Evolutionary conservation across 345 rosid genomes (phyloP).

Genomic region (Gossypium anomalum): DNA sequence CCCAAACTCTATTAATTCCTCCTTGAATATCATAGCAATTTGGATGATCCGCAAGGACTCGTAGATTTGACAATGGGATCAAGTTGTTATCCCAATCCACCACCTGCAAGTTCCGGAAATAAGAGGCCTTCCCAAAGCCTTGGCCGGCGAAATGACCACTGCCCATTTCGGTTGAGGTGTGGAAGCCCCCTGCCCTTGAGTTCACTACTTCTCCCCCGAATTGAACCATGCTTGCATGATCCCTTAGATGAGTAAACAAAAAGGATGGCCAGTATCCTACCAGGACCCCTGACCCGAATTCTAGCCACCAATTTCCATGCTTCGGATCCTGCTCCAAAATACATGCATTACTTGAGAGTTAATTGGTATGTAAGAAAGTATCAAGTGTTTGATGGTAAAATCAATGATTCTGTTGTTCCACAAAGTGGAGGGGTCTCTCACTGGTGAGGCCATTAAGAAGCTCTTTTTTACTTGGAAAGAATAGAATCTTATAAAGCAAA

Average conservation of each 20-base stretch:
- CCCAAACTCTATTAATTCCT: conserved; percentile 82
- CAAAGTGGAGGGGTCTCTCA: background rate
- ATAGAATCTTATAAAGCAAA: conserved; percentile 37
- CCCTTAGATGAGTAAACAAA: conserved; percentile 70
- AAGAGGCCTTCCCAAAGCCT: conserved; percentile 88
- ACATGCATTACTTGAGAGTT: background rate
- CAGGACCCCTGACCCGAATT: conserved; percentile 81
- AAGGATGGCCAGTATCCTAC: conserved; percentile 96
- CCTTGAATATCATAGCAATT: conserved; percentile 87
- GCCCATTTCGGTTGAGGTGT: conserved; percentile 92
- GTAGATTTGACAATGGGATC: conserved; percentile 56
- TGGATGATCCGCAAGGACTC: conserved; percentile 78
- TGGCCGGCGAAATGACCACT: conserved; percentile 90
- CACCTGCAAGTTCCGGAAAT: conserved; percentile 76
- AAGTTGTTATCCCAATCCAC: conserved; percentile 96
- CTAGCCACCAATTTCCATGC: conserved; percentile 99
- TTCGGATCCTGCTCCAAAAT: conserved; percentile 71
- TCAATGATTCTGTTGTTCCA: background rate
- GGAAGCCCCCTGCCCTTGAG: conserved; percentile 61
- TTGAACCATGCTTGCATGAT: conserved; percentile 90
- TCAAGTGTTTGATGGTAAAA: background rate
- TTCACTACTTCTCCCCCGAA: conserved; percentile 92
- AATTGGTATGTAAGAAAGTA: background rate
- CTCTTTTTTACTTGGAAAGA: conserved; percentile 29
- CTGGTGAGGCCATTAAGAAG: conserved; percentile 7